Evolutionary conservation across 2,329 filamentous ascomycete genomes (phyloP), one percentile per base, ranked within the genome.

Genomic region (Venturia pyrina): DNA sequence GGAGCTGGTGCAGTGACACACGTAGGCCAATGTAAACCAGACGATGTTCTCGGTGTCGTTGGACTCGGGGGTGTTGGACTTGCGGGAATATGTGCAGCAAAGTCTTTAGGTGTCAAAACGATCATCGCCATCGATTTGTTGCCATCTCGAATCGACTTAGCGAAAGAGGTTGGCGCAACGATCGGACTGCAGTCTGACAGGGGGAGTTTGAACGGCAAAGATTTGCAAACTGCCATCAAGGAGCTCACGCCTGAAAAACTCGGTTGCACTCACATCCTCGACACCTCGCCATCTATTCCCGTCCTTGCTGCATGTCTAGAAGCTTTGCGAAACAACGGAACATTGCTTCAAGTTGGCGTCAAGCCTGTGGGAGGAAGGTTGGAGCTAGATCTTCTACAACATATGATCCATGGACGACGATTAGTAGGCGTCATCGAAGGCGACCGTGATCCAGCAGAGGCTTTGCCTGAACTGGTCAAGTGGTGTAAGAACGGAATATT

Each of bases 361-460:
- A 70, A 75, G 17, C 72, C 71, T 10, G 66, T 70, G 5, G 71
- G 68, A 0, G 67, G 67, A 5, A 71, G 75, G 19, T 66, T 83
- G 34, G 72, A 72, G 3, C 67, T 84, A 2, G 75, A 78, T 10
- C 74, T 80, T 48, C 77, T 79, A 28, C 72, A 73, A 19, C 78
- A 82, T 66, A 79, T 84, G 77, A 73, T 75, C 11, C 72, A 72
- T 19, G 82, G 80, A 0, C 82, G 81, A 67, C 75, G 77, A 43
- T 80, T 80, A 50, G 78, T 81, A 3, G 81, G 81, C 0, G 80
- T 80, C 17, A 77, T 79, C 17, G 78, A 83, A 46, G 80, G 80
- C 0, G 78, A 81, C 57, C 75, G 76, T 4, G 72, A 75, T 28
- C 77, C 79, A 57, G 68, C 70, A 1, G 41, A 78, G 60, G 80